Evolutionary conservation across 768 basidiomycete species (phyloP), one percentile per base, ranked within the genome.

Genomic region (Daedaleopsis sinensis): DNA sequence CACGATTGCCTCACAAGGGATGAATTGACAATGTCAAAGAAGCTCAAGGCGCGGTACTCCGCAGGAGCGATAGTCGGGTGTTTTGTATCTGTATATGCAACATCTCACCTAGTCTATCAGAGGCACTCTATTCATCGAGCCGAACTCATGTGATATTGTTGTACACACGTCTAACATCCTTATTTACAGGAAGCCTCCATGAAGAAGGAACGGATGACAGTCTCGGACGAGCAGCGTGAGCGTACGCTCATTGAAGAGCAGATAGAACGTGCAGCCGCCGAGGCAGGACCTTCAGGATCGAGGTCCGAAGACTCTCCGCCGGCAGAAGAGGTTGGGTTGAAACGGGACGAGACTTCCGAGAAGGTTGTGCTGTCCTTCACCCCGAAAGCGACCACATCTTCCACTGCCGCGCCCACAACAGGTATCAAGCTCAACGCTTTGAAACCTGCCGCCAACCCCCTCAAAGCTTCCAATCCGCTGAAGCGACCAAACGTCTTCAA

Each of bases 171-270:
- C 19, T 50, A n/a, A 44, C 54, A 27, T 52, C 13, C 19, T 39
- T 19, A 38, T 44, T 38, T 53, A 35, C 71, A 92, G 83, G 93
- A 93, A 74, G 91, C 92, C 16, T 88, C 86, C 21, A 68, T 90
- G 79, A 96, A 98, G 80, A 94, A 96, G 76, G 96, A 98, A 71
- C 83, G 96, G 16, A 84, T 88, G 23, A 93, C 93, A 24, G 89
- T 87, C 73, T 95, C 93, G 21, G 96, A 98, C 70, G 97, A 99
- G 75, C 92, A 94, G 73, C 84, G 97, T 44, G 96, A 98, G 74
- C 87, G 97, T 16, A 77, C 85, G 68, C 82, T 94, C 52, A 91
- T 99, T 63, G 82, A 89, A 12, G 95, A 97, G 68, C 96, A 99
- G 76, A 98, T 99, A 57, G 93, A 93, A 73, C 83, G 94, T 42